Evolutionary conservation across 345 rosid genomes (phyloP).

Genomic region (Populus pruinosa): DNA sequence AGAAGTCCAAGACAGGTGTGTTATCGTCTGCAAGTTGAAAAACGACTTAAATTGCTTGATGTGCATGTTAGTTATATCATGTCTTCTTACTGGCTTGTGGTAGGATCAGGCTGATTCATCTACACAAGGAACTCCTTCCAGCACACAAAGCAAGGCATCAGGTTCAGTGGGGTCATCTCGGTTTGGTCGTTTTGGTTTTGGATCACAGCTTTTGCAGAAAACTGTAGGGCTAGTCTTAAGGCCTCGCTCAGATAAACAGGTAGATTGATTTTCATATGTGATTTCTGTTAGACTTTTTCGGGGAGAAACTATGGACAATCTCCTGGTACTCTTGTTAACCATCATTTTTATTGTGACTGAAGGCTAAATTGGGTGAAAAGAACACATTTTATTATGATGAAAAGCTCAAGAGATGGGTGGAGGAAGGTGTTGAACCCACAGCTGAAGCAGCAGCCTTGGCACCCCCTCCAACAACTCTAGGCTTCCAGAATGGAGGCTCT

Average conservation of each 20-base stretch:
- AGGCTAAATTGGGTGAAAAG: conserved; percentile 93
- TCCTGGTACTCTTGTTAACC: conserved; percentile 5
- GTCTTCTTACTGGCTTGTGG: conserved; percentile 19
- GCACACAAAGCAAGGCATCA: conserved; percentile 55
- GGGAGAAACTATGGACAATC: background rate
- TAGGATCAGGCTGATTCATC: conserved; percentile 55
- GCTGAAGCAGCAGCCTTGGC: conserved; percentile 75
- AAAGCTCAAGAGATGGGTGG: conserved; percentile 96
- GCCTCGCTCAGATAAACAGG: conserved; percentile 79
- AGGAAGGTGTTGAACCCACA: conserved; percentile 87
- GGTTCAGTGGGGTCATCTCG: conserved; percentile 57
- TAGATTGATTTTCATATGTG: conserved; percentile 16
- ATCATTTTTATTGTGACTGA: conserved; percentile 22
- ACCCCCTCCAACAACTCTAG: conserved; percentile 79
- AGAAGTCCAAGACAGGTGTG: conserved; percentile 74
- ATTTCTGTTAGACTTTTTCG: conserved; percentile 4
- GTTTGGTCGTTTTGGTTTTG: conserved; percentile 74
- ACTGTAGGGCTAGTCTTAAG: conserved; percentile 79
- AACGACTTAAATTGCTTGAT: conserved; percentile 2
- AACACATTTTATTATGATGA: conserved; percentile 91
- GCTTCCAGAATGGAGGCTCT: conserved; percentile 59
- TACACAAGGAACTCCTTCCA: conserved; percentile 42
- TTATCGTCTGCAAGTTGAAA: conserved; percentile 5
- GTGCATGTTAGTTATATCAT: background rate
- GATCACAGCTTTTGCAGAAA: conserved; percentile 72